Conservation (phyloP, 768 basidiomycete species). For the Mycena capillaripes region DNA sequence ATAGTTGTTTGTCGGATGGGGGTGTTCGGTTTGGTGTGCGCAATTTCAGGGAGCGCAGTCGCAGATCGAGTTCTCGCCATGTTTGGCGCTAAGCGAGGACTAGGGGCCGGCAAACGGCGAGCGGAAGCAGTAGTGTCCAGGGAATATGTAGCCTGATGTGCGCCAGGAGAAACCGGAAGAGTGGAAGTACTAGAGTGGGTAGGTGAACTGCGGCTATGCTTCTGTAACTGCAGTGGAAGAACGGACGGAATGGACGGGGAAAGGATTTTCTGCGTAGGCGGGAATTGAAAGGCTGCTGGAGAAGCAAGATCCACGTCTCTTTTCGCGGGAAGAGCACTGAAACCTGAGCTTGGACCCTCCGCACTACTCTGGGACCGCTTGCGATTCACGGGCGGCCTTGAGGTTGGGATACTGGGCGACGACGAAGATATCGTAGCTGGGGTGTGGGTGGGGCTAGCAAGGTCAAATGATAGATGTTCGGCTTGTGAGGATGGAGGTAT, state of each 20-base stretch:
- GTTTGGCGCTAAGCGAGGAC: conserved; percentile 46
- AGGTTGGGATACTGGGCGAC: conserved; percentile 35
- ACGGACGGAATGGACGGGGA: conserved; percentile 39
- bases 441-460: conserved; percentile 37
- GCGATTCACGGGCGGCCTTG: conserved; percentile 51
- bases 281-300: conserved; percentile 60
- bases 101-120: conserved; percentile 41
- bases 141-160: conserved; percentile 72
- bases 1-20: conserved; percentile 4
- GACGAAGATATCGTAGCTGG: conserved; percentile 37
- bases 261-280: conserved; percentile 41
- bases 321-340: conserved; percentile 25
- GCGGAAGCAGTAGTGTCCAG: conserved; percentile 60
- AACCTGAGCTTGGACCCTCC: conserved; percentile 37
- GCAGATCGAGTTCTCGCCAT: conserved; percentile 59
- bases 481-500: conserved; percentile 47
- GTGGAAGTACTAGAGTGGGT: conserved; percentile 48
- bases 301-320: conserved; percentile 49
- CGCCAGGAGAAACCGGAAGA: conserved; percentile 44
- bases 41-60: conserved; percentile 53
- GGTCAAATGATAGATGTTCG: conserved; percentile 30
- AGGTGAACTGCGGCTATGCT: conserved; percentile 46
- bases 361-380: conserved; percentile 61
- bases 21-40: conserved; percentile 23
- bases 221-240: conserved; percentile 36